Percentiles rank a stretch among this genome's conserved stretches.
Conservation (phyloP, 192 early-diverging fungal species). For the Chytriomyces sp. region DNA sequence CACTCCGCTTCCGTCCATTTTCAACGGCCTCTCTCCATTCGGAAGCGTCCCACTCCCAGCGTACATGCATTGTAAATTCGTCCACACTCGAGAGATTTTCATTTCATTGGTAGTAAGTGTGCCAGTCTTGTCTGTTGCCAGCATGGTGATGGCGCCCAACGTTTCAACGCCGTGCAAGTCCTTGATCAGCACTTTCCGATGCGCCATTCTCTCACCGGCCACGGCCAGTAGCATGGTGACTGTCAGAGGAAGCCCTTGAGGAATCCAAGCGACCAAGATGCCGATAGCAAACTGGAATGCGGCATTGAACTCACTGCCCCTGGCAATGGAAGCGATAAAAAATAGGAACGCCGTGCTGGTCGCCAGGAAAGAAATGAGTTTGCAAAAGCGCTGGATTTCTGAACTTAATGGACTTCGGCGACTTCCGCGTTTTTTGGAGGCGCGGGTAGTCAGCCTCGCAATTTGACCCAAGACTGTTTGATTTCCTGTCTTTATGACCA, state of each 20-base stretch:
- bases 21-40: slow-evolving; percentile 32
- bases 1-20: slow-evolving; percentile 55
- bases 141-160: slow-evolving; percentile 64
- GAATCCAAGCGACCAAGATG: slow-evolving; percentile 64
- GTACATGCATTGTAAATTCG: slow-evolving; percentile 41
- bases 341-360: slow-evolving; percentile 54
- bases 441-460: slow-evolving; percentile 27
- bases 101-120: slow-evolving; percentile 72
- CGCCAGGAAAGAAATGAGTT: slow-evolving; percentile 56
- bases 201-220: slow-evolving; percentile 56
- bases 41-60: slow-evolving; percentile 28
- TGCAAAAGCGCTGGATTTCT: slow-evolving; percentile 58
- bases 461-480: slow-evolving; percentile 58
- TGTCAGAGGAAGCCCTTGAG: slow-evolving; percentile 62
- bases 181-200: slow-evolving; percentile 66
- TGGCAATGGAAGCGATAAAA: slow-evolving; percentile 44
- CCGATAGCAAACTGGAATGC: slow-evolving; percentile 61
- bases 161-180: slow-evolving; percentile 69
- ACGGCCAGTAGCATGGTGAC: slow-evolving; percentile 64
- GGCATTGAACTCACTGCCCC: slow-evolving; percentile 46
- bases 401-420: slow-evolving; percentile 44
- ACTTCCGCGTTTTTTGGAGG: slow-evolving; percentile 28
- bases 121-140: slow-evolving; percentile 77
- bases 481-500: slow-evolving; percentile 58
- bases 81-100: slow-evolving; percentile 55